These are phyloP conservation scores for Dillenia turbinata DNA, from an alignment of 164 flowering plant species.

Conservation along the genomic window DNA sequence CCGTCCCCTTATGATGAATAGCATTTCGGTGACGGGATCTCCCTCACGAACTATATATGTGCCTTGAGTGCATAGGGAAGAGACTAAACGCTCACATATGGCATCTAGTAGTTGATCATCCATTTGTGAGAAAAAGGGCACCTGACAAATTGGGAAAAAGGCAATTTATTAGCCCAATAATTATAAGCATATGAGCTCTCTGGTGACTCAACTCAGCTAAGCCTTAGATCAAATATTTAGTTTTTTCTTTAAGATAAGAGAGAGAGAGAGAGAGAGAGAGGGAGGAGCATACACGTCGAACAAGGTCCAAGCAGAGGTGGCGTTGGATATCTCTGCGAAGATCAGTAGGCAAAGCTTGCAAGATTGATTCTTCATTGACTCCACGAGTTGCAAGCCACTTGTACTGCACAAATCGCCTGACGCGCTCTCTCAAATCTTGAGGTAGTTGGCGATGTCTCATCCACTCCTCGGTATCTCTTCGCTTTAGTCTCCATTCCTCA, in stretches of 20 bases:
- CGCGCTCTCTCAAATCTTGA: constrained; percentile 58
- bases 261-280: no score
- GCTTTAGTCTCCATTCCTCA: constrained; percentile 94
- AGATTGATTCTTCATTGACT: constrained; percentile 79
- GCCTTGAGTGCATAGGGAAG: constrained; percentile 77
- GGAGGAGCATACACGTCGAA: constrained; percentile 50
- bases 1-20: constrained; percentile 81
- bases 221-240: no score
- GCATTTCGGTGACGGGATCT: constrained; percentile 91
- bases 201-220: no score
- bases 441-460: constrained; percentile 96
- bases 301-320: constrained; percentile 85
- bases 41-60: constrained; percentile 92
- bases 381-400: constrained; percentile 98
- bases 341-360: constrained; percentile 48
- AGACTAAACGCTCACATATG: constrained; percentile 84
- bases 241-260: no score
- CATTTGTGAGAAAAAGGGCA: constrained; percentile 94
- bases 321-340: constrained; percentile 71
- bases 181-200: no score
- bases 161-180: no score
- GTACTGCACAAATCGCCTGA: constrained; percentile 81
- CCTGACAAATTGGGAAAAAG: constrained; percentile 41
- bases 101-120: constrained; percentile 97
- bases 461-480: constrained; percentile 97